Base-by-base conservation (phyloP, 176 grass and related monocot genomes). In the Cenchrus americanus region DNA sequence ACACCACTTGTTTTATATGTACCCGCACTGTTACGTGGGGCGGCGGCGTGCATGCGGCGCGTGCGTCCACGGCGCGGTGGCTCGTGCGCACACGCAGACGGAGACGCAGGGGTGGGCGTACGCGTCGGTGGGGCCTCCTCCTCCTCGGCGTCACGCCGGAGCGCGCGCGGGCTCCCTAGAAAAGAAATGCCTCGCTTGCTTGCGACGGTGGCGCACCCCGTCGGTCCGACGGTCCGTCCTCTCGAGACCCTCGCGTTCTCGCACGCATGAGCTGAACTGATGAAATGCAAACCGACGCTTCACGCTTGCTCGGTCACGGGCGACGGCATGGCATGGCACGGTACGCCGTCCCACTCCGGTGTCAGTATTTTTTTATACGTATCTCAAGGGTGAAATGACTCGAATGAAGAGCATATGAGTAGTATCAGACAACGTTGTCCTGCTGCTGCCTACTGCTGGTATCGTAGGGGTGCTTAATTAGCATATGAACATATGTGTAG, bases 1-100 rank as follows among this genome's bases (percentile, higher is more conserved):
- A 69, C 78, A 42, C 78, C 60, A 69, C 78, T 76, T 68, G 71
- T 69, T 75, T 75, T 9, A 69, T 81, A 67, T 41, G 69, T 32
- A 17, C 22, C 22, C 24, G 52, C 47, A 60, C 23, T 47, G 50
- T 47, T 49, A 65, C 67, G 34, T 58, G 68, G 24, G 27, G 27
- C 27, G 27, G 69, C 62, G 69, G 50, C 22, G 24, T 30, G 62
- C 26, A 32, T 7, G 61, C 43, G 11, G 8, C 7, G 77, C 43
- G 19, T 24, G 37, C 53, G 59, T 66, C 11, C 21, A 79, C 57
- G 75, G 40, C 60, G 40, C 43, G 58, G 60, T 19, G 18, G n/a
- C 75, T 44, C 75, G 58, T 78, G 58, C 5, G 48, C 60, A 19
- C 47, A 52, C 47, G 47, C 46, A 9, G 43, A 9, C 43, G 43